A percentile compares a stretch with the other conserved stretches of the same genome.
Evolutionary conservation across 345 rosid genomes (phyloP).

Genomic region (Ricinus communis): DNA sequence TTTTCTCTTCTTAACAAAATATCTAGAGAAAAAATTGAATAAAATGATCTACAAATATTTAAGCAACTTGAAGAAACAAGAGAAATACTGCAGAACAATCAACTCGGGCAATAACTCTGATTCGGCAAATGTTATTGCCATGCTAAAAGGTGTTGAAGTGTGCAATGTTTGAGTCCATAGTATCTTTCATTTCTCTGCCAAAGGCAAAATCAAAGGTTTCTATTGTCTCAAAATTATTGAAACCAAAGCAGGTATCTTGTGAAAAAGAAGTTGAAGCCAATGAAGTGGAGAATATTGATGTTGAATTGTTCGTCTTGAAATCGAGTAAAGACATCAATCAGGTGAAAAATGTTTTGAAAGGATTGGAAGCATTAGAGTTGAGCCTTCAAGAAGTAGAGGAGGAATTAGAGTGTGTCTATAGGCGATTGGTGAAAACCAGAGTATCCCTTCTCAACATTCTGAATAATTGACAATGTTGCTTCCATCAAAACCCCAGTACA

Average conservation of each 20-base stretch:
- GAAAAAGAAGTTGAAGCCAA: constrained; percentile 1
- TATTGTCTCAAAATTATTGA: constrained; percentile 17
- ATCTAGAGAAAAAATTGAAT: constrained; percentile 10
- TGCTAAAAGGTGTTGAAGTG: constrained; percentile 21
- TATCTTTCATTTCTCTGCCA: constrained; percentile 16
- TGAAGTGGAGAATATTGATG: constrained; percentile 16
- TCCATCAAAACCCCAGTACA: background rate
- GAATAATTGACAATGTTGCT: background rate
- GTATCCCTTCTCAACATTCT: constrained; percentile 14
- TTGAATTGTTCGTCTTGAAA: constrained; percentile 14
- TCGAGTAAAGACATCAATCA: background rate
- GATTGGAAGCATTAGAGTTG: constrained; percentile 10
- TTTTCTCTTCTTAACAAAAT: too few species aligned
- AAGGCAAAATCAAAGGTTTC: constrained; percentile 10
- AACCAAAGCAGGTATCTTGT: constrained; percentile 11
- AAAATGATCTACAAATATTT: background rate
- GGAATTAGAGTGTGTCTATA: constrained; percentile 7
- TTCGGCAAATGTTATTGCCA: background rate
- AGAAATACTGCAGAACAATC: background rate
- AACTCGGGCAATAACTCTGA: background rate
- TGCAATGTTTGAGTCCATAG: constrained; percentile 20
- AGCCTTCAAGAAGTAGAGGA: constrained; percentile 11
- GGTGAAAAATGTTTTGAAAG: background rate
- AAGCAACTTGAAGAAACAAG: constrained; percentile 1
- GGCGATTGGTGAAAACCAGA: constrained; percentile 16